Evolutionary conservation across 768 basidiomycete species (phyloP), one percentile per base, ranked within the genome.

Genomic region (Mycena kentingensis): DNA sequence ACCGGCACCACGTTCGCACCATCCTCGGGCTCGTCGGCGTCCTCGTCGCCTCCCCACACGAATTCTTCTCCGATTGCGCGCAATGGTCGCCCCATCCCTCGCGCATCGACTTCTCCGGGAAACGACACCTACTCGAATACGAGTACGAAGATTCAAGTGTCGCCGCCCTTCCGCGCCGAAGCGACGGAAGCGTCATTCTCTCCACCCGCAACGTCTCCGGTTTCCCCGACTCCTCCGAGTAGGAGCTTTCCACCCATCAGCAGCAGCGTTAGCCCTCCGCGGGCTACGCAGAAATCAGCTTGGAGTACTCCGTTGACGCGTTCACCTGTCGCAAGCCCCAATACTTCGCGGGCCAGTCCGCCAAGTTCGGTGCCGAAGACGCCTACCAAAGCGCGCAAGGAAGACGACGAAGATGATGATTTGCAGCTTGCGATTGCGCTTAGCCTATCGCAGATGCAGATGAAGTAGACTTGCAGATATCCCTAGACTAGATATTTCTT

Each of bases 371-470:
- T 41, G 51, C 41, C 43, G 16, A 48, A 37, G 16, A n/a, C 22
- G 18, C 22, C 22, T n/a, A 51, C 42, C 22, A 19, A 45, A n/a
- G n/a, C 35, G 15, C 41, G 38, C 44, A 39, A 52, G 29, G 55
- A 51, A 0, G 75, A 74, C 10, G 76, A 78, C 15, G 75, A 82
- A 59, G 86, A 90, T 52, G 84, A 80, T 15, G 87, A 89, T 57
- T 59, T 90, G 64, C 74, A 68, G 43, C 77, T 82, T 56, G 87
- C 82, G 11, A 77, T 90, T 12, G 83, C 85, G 67, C 64, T 90
- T 66, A 90, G 88, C 63, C 74, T 42, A 26, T 90, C 22, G 84
- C 79, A 1, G 88, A 90, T 61, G 84, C 82, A n/a, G 32, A 46
- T 29, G 26, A 28, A 42, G 25, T 42, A 25, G 19, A 21, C 26